Evolutionary conservation across 768 basidiomycete species (phyloP).

Genomic region (Tulasnella sp.): DNA sequence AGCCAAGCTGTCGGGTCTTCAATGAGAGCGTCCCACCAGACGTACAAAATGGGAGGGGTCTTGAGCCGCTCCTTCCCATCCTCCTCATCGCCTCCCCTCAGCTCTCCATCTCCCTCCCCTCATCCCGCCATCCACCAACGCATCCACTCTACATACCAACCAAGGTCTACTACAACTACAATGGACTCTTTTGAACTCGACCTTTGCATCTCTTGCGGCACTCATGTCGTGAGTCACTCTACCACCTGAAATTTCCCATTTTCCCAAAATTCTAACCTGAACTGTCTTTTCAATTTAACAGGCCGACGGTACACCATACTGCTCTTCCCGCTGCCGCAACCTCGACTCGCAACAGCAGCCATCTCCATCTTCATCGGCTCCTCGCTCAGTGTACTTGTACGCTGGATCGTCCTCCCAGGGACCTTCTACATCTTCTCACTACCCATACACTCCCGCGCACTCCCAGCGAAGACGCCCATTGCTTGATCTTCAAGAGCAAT

Average conservation of each 20-base stretch:
- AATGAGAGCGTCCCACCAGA: background rate
- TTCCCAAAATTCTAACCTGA: conserved; percentile 3
- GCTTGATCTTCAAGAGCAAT: conserved; percentile 11
- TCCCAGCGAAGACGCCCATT: background rate
- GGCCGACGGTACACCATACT: conserved; percentile 17
- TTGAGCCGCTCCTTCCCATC: background rate
- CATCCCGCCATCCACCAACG: background rate
- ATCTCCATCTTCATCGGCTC: background rate
- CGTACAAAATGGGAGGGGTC: background rate
- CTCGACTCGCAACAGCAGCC: background rate
- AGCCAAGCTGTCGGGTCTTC: background rate
- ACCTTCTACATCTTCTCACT: conserved; percentile 1
- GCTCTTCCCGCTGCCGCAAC: conserved; percentile 7
- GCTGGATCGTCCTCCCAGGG: background rate
- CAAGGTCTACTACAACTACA: background rate
- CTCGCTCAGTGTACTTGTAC: background rate
- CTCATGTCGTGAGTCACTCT: conserved; percentile 14
- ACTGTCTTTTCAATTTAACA: background rate
- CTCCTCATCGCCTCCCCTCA: background rate
- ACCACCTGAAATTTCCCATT: conserved; percentile 7
- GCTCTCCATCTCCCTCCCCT: background rate
- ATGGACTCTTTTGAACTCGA: conserved; percentile 17
- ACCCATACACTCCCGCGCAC: background rate
- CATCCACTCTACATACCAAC: background rate
- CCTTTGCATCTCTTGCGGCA: conserved; percentile 15